A percentile compares a stretch with the other conserved stretches of the same genome.
Conservation (phyloP, 2,329 filamentous ascomycete genomes). For the Parastagonospora nodorum region DNA sequence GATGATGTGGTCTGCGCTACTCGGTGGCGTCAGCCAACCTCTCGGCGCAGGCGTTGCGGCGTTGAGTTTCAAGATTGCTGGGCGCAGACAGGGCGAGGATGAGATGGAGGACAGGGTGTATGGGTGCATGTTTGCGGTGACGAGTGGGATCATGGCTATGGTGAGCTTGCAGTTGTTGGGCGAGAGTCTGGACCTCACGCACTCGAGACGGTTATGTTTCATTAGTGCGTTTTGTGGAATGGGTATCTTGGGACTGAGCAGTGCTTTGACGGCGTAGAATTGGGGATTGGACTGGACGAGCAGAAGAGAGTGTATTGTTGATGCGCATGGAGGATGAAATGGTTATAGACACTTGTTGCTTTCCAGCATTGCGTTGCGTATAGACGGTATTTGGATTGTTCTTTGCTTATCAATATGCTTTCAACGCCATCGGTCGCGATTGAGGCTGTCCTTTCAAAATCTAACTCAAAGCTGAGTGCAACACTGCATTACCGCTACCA, state of each 20-base stretch:
- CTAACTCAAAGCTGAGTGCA: neutral
- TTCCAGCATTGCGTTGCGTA: neutral
- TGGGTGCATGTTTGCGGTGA: slow-evolving; percentile 83
- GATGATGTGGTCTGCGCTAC: slow-evolving; percentile 79
- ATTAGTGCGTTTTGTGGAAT: slow-evolving; percentile 84
- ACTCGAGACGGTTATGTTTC: slow-evolving; percentile 77
- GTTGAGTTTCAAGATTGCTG: slow-evolving; percentile 79
- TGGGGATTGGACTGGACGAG: too few relatives aligned
- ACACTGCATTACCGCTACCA: slow-evolving; percentile 2
- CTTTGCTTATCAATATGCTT: neutral
- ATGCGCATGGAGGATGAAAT: neutral
- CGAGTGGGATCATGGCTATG: slow-evolving; percentile 93
- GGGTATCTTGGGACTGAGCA: slow-evolving; percentile 83
- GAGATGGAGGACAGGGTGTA: slow-evolving; percentile 65
- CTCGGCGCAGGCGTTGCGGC: slow-evolving; percentile 83
- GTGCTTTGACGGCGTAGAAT: slow-evolving; percentile 71
- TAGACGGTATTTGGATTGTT: neutral
- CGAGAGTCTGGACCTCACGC: slow-evolving; percentile 82
- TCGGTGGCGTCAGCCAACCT: slow-evolving; percentile 88
- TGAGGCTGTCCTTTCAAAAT: too few relatives aligned
- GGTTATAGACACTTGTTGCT: neutral
- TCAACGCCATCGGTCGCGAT: too few relatives aligned
- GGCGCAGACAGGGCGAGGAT: slow-evolving; percentile 50
- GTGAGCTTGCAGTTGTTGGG: slow-evolving; percentile 89
- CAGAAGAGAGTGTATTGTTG: neutral